Base-by-base conservation (phyloP, 1,284 basidiomycete genomes). In the Rhodotorula sp. region DNA sequence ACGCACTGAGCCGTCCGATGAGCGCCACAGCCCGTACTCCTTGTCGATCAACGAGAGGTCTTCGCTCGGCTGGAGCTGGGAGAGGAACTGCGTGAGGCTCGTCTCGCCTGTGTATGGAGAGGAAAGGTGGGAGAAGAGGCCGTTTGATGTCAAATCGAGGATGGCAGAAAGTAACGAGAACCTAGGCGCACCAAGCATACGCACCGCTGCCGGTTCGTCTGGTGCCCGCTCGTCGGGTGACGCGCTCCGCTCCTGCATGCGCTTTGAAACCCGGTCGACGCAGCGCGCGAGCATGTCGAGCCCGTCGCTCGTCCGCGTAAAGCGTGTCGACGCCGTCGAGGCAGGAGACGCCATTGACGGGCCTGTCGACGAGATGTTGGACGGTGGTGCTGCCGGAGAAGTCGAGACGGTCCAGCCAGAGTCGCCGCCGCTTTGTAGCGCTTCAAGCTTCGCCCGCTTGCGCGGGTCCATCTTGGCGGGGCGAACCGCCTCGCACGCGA, bases 211-310 rank as follows among this genome's bases (percentile, higher is more conserved):
- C 15, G 39, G 36, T 4, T 41, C 55, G 25, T 27, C 21, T 21
- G 57, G 34, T 9, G 39, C 39, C 10, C 25, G 34, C 21, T 41
- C n/a, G n/a, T 29, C 39, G 25, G 57, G 57, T n/a, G 57, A 58
- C 7, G n/a, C 21, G 15, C n/a, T 36, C 9, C 39, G 57, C 29
- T 58, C 57, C 27, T 58, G 57, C 57, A 58, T 58, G 36, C 57
- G 57, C 57, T 58, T 58, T n/a, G 57, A 58, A 17, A 58, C 57
- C 17, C 57, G 57, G 39, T 58, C 57, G 27, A 58, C 57, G 57
- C 57, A 58, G 3, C 36, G 39, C 39, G 57, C 57, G 27, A 58
- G 57, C 57, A 58, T 58, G 39, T 58, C 57, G 13, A 58, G 57
- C 7, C 57, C 57, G 41, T 29, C 39, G 41, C 39, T 41, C 27